A percentile compares a stretch with the other conserved stretches of the same genome.
Conservation (phyloP, 495 filamentous ascomycete genomes). For the Cudoniella acicularis region DNA sequence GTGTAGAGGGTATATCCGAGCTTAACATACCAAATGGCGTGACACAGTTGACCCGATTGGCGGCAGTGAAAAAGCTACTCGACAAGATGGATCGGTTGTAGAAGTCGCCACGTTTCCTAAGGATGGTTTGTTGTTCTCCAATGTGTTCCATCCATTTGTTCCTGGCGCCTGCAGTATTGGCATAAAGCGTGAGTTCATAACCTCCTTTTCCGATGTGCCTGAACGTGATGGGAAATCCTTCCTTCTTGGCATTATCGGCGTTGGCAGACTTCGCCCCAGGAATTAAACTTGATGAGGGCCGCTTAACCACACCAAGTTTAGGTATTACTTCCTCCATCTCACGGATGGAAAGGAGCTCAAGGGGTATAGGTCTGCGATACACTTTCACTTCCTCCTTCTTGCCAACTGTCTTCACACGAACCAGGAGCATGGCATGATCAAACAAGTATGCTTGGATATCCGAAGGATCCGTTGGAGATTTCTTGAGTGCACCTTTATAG, state of each 20-base stretch:
- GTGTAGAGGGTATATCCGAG: constrained; percentile 1
- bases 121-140: constrained; percentile 79
- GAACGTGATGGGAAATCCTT: constrained; percentile 96
- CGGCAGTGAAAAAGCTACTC: constrained; percentile 74
- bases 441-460: constrained; percentile 95
- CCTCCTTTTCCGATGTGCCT: constrained; percentile 94
- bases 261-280: constrained; percentile 59
- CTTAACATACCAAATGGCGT: constrained; percentile 62
- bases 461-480: constrained; percentile 76
- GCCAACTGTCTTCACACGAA: constrained; percentile 83
- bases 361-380: constrained; percentile 90
- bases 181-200: constrained; percentile 90
- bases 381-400: constrained; percentile 93
- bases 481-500: constrained; percentile 90
- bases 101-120: constrained; percentile 85
- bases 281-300: constrained; percentile 84
- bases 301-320: constrained; percentile 71
- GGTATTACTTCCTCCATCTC: constrained; percentile 97
- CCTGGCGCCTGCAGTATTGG: constrained; percentile 70
- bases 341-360: constrained; percentile 88
- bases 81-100: constrained; percentile 87
- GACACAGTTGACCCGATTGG: constrained; percentile 87
- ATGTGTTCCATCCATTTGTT: constrained; percentile 97
- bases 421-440: constrained; percentile 89
- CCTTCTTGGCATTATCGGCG: constrained; percentile 51